Percentiles rank a stretch among this genome's conserved stretches.
Evolutionary conservation across 2,329 filamentous ascomycete genomes (phyloP).

Genomic region (Pseudogymnoascus sp.): DNA sequence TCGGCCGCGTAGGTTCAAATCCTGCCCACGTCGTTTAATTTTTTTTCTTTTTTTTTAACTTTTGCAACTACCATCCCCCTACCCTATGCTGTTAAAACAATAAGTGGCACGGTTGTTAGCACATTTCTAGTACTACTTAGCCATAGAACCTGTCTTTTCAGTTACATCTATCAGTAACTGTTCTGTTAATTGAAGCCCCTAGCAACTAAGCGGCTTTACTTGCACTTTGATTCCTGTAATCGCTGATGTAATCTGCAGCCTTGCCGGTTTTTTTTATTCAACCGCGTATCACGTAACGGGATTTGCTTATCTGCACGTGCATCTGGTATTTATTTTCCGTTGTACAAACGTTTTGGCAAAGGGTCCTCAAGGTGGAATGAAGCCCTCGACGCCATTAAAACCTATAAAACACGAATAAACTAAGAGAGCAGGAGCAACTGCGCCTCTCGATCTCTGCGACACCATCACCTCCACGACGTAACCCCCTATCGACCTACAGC

Average conservation of each 20-base stretch:
- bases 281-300: too few species aligned
- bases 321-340: not conserved
- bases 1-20: not conserved
- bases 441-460: not conserved
- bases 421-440: not conserved
- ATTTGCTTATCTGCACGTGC: conserved; percentile 2
- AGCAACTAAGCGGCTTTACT: too few species aligned
- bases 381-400: not conserved
- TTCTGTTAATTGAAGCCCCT: too few species aligned
- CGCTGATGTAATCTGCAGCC: too few species aligned
- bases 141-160: too few species aligned
- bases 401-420: not conserved
- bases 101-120: too few species aligned
- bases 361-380: not conserved
- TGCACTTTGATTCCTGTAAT: too few species aligned
- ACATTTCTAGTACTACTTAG: too few species aligned
- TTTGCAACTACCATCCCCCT: too few species aligned
- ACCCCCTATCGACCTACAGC: not conserved
- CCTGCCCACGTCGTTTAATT: not conserved
- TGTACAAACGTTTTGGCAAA: not conserved
- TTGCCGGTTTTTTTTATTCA: too few species aligned
- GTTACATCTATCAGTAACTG: too few species aligned
- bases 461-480: not conserved
- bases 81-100: too few species aligned
- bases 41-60: not conserved